Conservation (phyloP, 768 basidiomycete genomes). For the Tricholomella constricta region DNA sequence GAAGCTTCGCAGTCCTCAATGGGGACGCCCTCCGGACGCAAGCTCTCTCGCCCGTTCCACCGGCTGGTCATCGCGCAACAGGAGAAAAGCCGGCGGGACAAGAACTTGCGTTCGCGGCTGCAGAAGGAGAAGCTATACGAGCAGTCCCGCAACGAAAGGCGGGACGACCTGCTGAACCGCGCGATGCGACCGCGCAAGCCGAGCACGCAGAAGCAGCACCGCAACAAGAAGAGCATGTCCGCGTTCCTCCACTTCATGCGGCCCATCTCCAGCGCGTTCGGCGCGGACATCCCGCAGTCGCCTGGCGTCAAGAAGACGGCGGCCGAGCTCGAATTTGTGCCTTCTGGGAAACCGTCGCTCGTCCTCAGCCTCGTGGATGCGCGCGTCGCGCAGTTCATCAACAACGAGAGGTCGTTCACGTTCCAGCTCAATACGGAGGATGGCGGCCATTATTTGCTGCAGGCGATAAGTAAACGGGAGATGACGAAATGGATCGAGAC, state of each 20-base stretch:
- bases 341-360: slow-evolving; percentile 72
- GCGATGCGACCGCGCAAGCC: slow-evolving; percentile 67
- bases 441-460: slow-evolving; percentile 80
- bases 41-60: slow-evolving; percentile 65
- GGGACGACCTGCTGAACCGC: slow-evolving; percentile 73
- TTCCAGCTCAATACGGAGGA: slow-evolving; percentile 87
- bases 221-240: slow-evolving; percentile 89
- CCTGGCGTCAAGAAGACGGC: slow-evolving; percentile 58
- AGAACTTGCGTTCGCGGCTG: slow-evolving; percentile 63
- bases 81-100: slow-evolving; percentile 83
- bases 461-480: slow-evolving; percentile 69
- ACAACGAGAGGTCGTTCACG: slow-evolving; percentile 79
- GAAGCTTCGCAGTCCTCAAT: slow-evolving; percentile 53
- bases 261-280: slow-evolving; percentile 87
- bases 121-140: slow-evolving; percentile 78
- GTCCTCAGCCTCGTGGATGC: slow-evolving; percentile 77
- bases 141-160: slow-evolving; percentile 68
- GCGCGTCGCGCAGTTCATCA: slow-evolving; percentile 68
- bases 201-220: slow-evolving; percentile 66
- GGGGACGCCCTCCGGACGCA: slow-evolving; percentile 52
- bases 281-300: slow-evolving; percentile 54
- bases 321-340: slow-evolving; percentile 73
- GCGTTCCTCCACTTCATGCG: slow-evolving; percentile 86
- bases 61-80: slow-evolving; percentile 63
- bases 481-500: slow-evolving; percentile 79